Base-by-base conservation (phyloP, 306 rosid genomes). In the Alnus rubra region DNA sequence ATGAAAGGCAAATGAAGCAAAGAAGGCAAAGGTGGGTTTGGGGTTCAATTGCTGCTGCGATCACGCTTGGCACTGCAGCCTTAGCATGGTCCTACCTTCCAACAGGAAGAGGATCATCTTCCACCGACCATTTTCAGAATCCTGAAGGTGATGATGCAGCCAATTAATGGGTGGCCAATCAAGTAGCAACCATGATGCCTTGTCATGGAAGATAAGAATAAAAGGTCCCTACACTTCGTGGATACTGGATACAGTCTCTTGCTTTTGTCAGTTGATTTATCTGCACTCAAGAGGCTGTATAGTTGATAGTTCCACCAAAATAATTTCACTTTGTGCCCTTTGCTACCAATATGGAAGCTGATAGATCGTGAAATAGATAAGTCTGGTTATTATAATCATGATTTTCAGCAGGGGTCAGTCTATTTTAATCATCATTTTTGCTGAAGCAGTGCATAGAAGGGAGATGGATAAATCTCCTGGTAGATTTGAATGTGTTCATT, bases 21-120 rank as follows among this genome's bases (percentile, higher is more conserved):
- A 86, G 82, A 80, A 87, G 86, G 87, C 98, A 91, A 31, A 93
- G 86, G 79, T 96, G 99, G 99, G 74, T 96, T 39, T 93, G 99
- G 99, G 96, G 97, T 33, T 89, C 92, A 19, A 83, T 93, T 42
- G 89, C 93, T 31, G 74, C 96, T 59, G 91, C 87, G 7, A 84
- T 91, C 48, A 82, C 85, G 1, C 86, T 96, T 23, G 87, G 97
- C 63, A 86, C 90, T 19, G 91, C 90, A 23, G 92, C 94, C 73
- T 77, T 96, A 80, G 94, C 92, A 14, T 91, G 91, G 88, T 91
- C 98, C 5, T 91, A 86, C 84, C 83, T 88, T 14, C 98, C 97
- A 33, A 76, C 84, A 0, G 91, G 86, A 65, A 72, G 73, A 45
- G 92, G 77, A 50, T 86, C 86, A 2, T 52, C 88, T 76, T 79